These are phyloP conservation scores for Claviceps digitariae DNA, from an alignment of 2,329 filamentous ascomycete genomes.

Conservation along the genomic window DNA sequence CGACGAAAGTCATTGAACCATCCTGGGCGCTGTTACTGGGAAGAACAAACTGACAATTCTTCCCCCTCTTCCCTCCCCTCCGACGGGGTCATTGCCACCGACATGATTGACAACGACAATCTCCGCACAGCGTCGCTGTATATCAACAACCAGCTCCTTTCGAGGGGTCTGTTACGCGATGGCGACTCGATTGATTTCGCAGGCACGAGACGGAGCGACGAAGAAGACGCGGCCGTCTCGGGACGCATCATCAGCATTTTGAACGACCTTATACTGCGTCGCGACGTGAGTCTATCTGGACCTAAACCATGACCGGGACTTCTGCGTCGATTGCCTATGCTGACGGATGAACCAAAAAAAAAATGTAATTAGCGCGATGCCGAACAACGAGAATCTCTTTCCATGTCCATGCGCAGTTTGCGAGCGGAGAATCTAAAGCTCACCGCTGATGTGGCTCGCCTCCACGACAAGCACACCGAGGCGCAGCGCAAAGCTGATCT, in stretches of 20 bases:
- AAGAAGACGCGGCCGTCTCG: slow-evolving; percentile 50
- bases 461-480: slow-evolving; percentile 40
- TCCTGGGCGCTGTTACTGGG: not conserved
- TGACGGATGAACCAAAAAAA: slow-evolving; percentile 3
- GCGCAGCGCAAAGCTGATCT: slow-evolving; percentile 41
- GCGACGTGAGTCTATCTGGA: slow-evolving; percentile 50
- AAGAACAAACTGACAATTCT: not conserved
- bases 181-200: slow-evolving; percentile 74
- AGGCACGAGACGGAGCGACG: slow-evolving; percentile 48
- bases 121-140: slow-evolving; percentile 55
- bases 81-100: slow-evolving; percentile 6
- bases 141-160: slow-evolving; percentile 59
- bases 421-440: slow-evolving; percentile 65
- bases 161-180: slow-evolving; percentile 50
- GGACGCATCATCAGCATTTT: slow-evolving; percentile 81
- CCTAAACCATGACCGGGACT: not conserved
- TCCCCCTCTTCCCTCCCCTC: not conserved
- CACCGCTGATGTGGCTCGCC: slow-evolving; percentile 50
- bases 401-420: slow-evolving; percentile 61
- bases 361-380: slow-evolving; percentile 56
- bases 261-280: slow-evolving; percentile 79
- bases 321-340: not conserved
- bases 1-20: not conserved
- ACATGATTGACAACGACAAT: slow-evolving; percentile 46
- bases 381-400: slow-evolving; percentile 73